Evolutionary conservation across 1,139 yeast species (phyloP).

Genomic region (Yamadazyma triangularis): DNA sequence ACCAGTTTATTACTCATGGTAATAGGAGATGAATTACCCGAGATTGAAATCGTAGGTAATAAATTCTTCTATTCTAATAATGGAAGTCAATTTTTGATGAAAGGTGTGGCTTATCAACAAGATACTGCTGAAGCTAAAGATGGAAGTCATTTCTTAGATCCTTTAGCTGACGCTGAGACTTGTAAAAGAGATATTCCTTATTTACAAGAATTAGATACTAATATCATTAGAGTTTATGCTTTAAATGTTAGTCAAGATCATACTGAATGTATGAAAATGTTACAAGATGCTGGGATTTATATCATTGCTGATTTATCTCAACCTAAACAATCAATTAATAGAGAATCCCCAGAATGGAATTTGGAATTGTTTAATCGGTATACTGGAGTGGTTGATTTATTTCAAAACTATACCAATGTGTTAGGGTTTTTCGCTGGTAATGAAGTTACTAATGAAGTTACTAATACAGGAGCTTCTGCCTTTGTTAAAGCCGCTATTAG

Average conservation of each 20-base stretch:
- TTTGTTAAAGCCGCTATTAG: slow-evolving; percentile 89
- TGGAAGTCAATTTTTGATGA: slow-evolving; percentile 77
- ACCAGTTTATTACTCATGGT: slow-evolving; percentile 1
- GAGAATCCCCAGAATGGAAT: slow-evolving; percentile 74
- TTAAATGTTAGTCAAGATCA: slow-evolving; percentile 71
- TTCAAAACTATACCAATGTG: slow-evolving; percentile 76
- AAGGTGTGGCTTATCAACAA: slow-evolving; percentile 75
- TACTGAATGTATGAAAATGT: slow-evolving; percentile 81
- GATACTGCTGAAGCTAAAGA: slow-evolving; percentile 54
- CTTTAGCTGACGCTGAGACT: slow-evolving; percentile 62
- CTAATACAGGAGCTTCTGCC: slow-evolving; percentile 64
- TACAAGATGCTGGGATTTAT: slow-evolving; percentile 86
- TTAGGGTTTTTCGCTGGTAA: slow-evolving; percentile 93
- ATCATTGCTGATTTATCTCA: slow-evolving; percentile 83
- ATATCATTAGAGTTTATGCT: slow-evolving; percentile 71
- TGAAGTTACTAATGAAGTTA: slow-evolving; percentile 60
- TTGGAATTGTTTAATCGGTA: slow-evolving; percentile 65
- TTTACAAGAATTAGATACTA: slow-evolving; percentile 72
- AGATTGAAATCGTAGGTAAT: slow-evolving; percentile 62
- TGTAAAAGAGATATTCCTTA: slow-evolving; percentile 80
- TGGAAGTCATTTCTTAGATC: slow-evolving; percentile 52
- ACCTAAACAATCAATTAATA: slow-evolving; percentile 70
- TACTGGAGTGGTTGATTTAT: slow-evolving; percentile 77
- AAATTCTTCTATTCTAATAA: slow-evolving; percentile 74
- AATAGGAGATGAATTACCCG: slow-evolving; percentile 21